Conservation (phyloP, 2,329 filamentous ascomycete genomes). For the Paramyrothecium roridum region DNA sequence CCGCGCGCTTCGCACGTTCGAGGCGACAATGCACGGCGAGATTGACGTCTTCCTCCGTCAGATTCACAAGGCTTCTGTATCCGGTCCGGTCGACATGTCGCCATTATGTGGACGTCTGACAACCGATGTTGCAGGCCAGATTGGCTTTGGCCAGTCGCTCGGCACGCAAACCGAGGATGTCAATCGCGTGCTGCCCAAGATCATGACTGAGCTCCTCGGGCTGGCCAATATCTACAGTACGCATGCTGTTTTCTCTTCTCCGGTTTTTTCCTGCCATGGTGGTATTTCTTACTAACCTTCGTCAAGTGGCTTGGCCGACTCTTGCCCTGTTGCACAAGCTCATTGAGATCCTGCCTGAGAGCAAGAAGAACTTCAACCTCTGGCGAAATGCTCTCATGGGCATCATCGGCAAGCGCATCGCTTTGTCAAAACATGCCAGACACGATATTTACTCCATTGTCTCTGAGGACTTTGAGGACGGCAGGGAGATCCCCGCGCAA, state of each 20-base stretch:
- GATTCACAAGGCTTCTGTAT: not conserved
- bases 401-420: conserved; percentile 5
- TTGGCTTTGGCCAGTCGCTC: not conserved
- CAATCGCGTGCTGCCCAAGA: not conserved
- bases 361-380: not conserved
- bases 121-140: conserved; percentile 10
- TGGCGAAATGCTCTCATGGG: not conserved
- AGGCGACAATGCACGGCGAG: conserved; percentile 7
- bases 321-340: not conserved
- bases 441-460: conserved; percentile 8
- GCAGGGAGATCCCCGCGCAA: not conserved
- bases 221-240: not conserved
- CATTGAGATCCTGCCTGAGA: not conserved
- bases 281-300: not conserved
- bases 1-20: conserved; percentile 9
- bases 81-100: conserved; percentile 9
- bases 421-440: conserved; percentile 4
- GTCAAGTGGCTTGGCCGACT: not conserved
- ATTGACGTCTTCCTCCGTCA: conserved; percentile 10
- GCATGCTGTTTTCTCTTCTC: not conserved
- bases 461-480: not conserved
- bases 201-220: not conserved
- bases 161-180: not conserved
- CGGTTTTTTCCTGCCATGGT: not conserved
- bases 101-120: conserved; percentile 5